phyloP scores from a whole-genome alignment of 805 yeast genomes.

The Danielia oregonensis region DNA sequence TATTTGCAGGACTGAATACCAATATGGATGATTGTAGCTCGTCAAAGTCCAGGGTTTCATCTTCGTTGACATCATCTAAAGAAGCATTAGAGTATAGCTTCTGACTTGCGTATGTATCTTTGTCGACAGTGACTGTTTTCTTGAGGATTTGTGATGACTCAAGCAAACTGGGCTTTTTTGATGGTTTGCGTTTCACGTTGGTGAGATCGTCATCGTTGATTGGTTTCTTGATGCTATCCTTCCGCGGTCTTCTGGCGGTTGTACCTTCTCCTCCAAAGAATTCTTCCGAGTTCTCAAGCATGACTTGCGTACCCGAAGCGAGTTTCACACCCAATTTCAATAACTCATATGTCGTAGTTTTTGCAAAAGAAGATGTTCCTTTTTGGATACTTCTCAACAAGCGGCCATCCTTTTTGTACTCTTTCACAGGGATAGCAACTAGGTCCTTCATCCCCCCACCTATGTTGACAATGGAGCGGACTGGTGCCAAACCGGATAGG shows the following conservation, averaged over 20 bases:
- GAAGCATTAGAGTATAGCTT: constrained; percentile 29
- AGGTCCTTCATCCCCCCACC: constrained; percentile 76
- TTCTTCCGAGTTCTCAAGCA: constrained; percentile 77
- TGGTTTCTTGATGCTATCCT: background rate
- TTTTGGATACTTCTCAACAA: constrained; percentile 66
- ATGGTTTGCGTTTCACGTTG: background rate
- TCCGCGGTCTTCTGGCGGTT: constrained; percentile 34
- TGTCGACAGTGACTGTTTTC: constrained; percentile 16
- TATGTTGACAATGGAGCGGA: constrained; percentile 69
- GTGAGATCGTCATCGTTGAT: background rate
- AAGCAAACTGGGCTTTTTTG: constrained; percentile 14
- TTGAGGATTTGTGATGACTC: constrained; percentile 25
- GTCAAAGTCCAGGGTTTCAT: constrained; percentile 14
- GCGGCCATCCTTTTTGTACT: constrained; percentile 71
- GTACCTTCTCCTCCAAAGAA: constrained; percentile 73
- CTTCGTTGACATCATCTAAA: constrained; percentile 28
- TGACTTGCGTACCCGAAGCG: constrained; percentile 83
- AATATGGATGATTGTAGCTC: constrained; percentile 21
- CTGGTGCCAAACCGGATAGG: constrained; percentile 79
- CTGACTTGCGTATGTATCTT: constrained; percentile 19
- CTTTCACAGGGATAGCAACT: constrained; percentile 68
- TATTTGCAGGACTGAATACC: constrained; percentile 14
- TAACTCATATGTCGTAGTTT: constrained; percentile 75
- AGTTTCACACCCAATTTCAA: constrained; percentile 78
- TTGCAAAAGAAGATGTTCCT: constrained; percentile 71